Conservation (phyloP, 306 rosid genomes). For the Prunus armeniaca region DNA sequence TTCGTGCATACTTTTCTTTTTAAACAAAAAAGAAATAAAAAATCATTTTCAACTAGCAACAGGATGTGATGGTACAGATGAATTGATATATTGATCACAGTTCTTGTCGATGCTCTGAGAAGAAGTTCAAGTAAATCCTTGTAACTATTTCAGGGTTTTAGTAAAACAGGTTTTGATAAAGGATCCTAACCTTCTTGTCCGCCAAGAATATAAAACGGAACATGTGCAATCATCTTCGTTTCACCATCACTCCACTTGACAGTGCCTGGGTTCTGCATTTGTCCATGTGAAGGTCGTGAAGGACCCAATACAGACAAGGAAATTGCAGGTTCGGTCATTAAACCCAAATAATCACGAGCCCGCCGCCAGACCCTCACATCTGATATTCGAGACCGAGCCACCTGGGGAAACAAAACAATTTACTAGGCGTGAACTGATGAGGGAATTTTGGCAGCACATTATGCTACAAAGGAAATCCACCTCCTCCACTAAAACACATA, state of each 20-base stretch:
- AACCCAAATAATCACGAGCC: conserved; percentile 84
- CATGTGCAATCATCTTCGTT: conserved; percentile 78
- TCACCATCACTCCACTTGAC: conserved; percentile 84
- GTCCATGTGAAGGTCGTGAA: conserved; percentile 58
- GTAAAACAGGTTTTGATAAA: background rate
- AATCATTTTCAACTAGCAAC: background rate
- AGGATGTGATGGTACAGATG: background rate
- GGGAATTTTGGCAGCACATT: background rate
- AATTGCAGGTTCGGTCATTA: conserved; percentile 86
- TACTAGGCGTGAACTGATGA: background rate
- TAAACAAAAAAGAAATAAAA: background rate
- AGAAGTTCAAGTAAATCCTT: background rate
- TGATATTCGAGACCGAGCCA: conserved; percentile 83
- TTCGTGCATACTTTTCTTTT: too few relatives aligned
- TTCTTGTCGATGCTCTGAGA: background rate
- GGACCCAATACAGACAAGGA: conserved; percentile 88
- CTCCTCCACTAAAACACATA: background rate
- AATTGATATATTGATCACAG: background rate
- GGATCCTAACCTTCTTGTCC: conserved; percentile 66
- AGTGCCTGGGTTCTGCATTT: conserved; percentile 59
- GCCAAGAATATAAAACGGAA: conserved; percentile 87
- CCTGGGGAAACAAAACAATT: conserved; percentile 44
- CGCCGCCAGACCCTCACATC: conserved; percentile 86
- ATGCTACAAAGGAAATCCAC: background rate
- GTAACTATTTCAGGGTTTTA: background rate